Conservation (phyloP, 345 rosid genomes). For the Aquilaria yunnanensis region DNA sequence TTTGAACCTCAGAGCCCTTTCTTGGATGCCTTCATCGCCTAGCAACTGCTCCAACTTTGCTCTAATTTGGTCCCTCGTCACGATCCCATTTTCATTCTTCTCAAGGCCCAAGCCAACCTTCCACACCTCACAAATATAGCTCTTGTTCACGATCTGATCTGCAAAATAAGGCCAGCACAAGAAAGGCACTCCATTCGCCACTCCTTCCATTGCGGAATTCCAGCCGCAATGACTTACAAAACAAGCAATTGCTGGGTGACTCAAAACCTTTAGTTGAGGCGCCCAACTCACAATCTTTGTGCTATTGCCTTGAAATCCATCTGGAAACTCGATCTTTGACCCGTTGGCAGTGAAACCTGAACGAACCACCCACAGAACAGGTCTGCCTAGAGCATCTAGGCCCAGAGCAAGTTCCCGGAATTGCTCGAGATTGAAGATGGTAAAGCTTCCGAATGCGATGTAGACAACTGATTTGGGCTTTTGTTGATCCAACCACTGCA, state of each 20-base stretch:
- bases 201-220: slow-evolving; percentile 32
- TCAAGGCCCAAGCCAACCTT: slow-evolving; percentile 19
- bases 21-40: slow-evolving; percentile 2
- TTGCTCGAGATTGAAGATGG: neutral
- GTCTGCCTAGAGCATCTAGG: neutral
- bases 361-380: slow-evolving; percentile 10
- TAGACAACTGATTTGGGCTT: neutral
- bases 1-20: slow-evolving; percentile 13
- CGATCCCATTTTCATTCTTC: slow-evolving; percentile 10
- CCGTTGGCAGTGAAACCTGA: neutral
- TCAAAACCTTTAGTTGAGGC: neutral
- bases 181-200: slow-evolving; percentile 26
- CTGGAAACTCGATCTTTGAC: neutral
- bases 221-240: slow-evolving; percentile 30
- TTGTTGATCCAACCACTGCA: slow-evolving; percentile 8
- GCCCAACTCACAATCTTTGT: neutral
- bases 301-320: neutral
- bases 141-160: slow-evolving; percentile 19
- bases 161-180: slow-evolving; percentile 34
- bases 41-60: slow-evolving; percentile 13
- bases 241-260: slow-evolving; percentile 6
- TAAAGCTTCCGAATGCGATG: slow-evolving; percentile 10
- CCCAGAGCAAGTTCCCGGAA: slow-evolving; percentile 1
- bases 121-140: slow-evolving; percentile 21
- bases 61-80: slow-evolving; percentile 10